Evolutionary conservation across 108 stramenopile genomes (phyloP).

Genomic region (Conticribra guillardii): DNA sequence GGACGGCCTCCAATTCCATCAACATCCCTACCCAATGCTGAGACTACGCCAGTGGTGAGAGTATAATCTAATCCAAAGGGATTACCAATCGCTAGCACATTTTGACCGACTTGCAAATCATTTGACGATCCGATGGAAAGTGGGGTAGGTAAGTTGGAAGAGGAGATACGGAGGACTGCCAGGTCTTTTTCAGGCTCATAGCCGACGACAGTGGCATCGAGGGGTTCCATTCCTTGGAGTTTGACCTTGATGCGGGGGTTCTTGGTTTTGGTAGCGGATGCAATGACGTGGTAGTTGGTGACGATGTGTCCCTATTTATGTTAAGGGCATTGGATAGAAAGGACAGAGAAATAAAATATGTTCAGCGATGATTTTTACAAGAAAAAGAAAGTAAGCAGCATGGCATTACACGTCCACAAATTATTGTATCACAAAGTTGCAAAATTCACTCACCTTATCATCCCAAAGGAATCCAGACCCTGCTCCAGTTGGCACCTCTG

Average conservation of each 20-base stretch:
- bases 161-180: slow-evolving; percentile 71
- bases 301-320: slow-evolving; percentile 80
- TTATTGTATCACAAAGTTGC: too few relatives aligned
- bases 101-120: slow-evolving; percentile 76
- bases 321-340: slow-evolving; percentile 43
- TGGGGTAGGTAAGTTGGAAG: slow-evolving; percentile 49
- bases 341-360: not conserved
- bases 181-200: slow-evolving; percentile 85
- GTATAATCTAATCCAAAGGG: slow-evolving; percentile 80
- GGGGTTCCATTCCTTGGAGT: slow-evolving; percentile 55
- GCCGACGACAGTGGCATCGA: slow-evolving; percentile 25
- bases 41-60: slow-evolving; percentile 78
- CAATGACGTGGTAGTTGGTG: slow-evolving; percentile 92
- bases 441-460: slow-evolving; percentile 32
- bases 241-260: slow-evolving; percentile 59
- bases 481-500: slow-evolving; percentile 58
- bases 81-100: slow-evolving; percentile 81
- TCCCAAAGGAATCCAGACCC: slow-evolving; percentile 84
- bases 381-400: not conserved
- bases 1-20: slow-evolving; percentile 75
- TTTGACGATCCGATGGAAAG: slow-evolving; percentile 54
- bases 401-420: not conserved
- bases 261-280: slow-evolving; percentile 54
- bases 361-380: not conserved
- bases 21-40: slow-evolving; percentile 79